A percentile compares a stretch with the other conserved stretches of the same genome.
Conservation (phyloP, 345 rosid species). For the Clarkia xantiana region DNA sequence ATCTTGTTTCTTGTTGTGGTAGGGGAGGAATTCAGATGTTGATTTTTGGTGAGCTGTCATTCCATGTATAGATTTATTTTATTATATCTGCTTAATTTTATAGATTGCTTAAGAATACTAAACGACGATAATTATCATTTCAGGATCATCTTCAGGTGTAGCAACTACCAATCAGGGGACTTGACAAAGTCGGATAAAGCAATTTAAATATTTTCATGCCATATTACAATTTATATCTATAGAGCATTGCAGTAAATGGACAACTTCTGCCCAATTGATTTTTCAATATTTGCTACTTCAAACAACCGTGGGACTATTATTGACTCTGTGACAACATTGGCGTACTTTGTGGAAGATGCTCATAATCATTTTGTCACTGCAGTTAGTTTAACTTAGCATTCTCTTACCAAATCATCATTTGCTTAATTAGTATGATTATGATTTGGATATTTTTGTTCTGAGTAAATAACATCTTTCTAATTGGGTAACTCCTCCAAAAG, state of each 20-base stretch:
- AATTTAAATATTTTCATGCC: constrained; percentile 51
- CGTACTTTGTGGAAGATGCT: constrained; percentile 77
- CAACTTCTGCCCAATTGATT: constrained; percentile 49
- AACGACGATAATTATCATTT: neutral
- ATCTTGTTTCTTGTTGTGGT: no score
- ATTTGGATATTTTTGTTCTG: no score
- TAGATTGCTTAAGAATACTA: neutral
- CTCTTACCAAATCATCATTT: no score
- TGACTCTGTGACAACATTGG: constrained; percentile 94
- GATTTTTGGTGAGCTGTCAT: constrained; percentile 61
- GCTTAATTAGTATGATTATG: no score
- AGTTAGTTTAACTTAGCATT: constrained; percentile 33
- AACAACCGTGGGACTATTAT: constrained; percentile 70
- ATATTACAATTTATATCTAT: constrained; percentile 77
- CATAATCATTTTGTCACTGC: constrained; percentile 61
- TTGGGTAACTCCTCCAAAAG: neutral
- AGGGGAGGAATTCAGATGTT: no score
- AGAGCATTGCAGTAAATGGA: constrained; percentile 62
- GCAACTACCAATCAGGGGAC: constrained; percentile 78
- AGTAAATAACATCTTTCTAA: neutral
- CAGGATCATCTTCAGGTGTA: constrained; percentile 42
- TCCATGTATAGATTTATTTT: neutral
- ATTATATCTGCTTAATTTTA: neutral
- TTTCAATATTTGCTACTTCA: constrained; percentile 48
- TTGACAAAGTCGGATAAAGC: constrained; percentile 80